Percentiles rank a stretch among this genome's conserved stretches.
phyloP scores from a whole-genome alignment of 2,329 filamentous ascomycete species.

The Colletotrichum tanaceti region DNA sequence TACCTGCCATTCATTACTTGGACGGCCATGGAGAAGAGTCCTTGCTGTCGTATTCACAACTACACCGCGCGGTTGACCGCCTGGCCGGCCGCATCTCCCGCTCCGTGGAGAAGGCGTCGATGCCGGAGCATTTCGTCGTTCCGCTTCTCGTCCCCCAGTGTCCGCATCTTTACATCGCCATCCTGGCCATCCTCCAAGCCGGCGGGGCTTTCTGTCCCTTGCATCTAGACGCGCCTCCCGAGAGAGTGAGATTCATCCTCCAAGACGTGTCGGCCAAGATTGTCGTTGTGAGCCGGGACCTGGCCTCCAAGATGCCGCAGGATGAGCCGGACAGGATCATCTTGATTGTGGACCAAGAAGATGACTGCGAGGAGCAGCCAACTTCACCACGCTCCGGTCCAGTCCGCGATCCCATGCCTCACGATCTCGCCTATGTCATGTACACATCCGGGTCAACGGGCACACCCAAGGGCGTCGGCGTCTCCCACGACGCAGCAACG shows the following conservation, averaged over 20 bases:
- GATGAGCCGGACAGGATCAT: constrained; percentile 48
- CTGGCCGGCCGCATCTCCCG: constrained; percentile 65
- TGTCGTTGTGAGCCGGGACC: constrained; percentile 70
- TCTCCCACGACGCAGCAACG: constrained; percentile 83
- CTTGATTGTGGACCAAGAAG: constrained; percentile 51
- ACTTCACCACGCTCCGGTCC: background rate
- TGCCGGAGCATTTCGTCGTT: constrained; percentile 60
- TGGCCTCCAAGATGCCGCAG: constrained; percentile 55
- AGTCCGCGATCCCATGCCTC: constrained; percentile 20
- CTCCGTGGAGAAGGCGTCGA: background rate
- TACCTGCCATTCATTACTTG: constrained; percentile 70
- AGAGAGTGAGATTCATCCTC: constrained; percentile 83
- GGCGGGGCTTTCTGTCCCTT: constrained; percentile 90
- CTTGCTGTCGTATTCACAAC: constrained; percentile 69
- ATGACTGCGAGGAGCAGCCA: background rate
- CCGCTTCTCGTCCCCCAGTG: constrained; percentile 84
- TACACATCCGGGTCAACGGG: constrained; percentile 94
- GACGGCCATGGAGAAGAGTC: constrained; percentile 58
- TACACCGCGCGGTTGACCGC: constrained; percentile 68
- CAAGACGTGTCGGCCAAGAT: constrained; percentile 78
- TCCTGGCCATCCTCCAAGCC: constrained; percentile 81
- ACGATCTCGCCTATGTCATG: constrained; percentile 84
- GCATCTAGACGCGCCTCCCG: constrained; percentile 79
- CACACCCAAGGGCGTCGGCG: constrained; percentile 84
- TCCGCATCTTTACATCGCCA: constrained; percentile 79